A percentile compares a stretch with the other conserved stretches of the same genome.
These are phyloP conservation scores for Populus trichocarpa DNA, from an alignment of 441 rosid genomes.

Conservation along the genomic window DNA sequence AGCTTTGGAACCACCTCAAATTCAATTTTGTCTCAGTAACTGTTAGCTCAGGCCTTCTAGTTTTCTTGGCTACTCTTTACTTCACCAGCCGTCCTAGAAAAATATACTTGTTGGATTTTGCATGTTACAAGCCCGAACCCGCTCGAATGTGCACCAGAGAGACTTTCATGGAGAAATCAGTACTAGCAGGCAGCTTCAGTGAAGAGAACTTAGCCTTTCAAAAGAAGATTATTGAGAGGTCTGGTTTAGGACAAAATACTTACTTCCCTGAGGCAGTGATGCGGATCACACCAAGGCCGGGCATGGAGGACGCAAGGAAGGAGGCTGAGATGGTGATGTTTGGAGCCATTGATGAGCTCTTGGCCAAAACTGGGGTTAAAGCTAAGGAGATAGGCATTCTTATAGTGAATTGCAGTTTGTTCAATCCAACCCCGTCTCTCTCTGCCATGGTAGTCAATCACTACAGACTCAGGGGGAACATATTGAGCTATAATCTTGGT, in stretches of 20 bases:
- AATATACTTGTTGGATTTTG: constrained; percentile 72
- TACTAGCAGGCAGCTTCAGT: constrained; percentile 41
- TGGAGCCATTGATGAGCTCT: constrained; percentile 69
- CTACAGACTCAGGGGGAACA: constrained; percentile 72
- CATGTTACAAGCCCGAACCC: constrained; percentile 72
- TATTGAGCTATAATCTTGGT: constrained; percentile 72
- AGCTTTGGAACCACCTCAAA: constrained; percentile 54
- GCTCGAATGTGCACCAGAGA: constrained; percentile 56
- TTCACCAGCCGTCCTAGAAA: constrained; percentile 54
- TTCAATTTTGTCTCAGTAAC: constrained; percentile 53
- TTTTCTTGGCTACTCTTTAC: constrained; percentile 47
- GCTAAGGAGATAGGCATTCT: constrained; percentile 77
- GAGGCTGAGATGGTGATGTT: constrained; percentile 76
- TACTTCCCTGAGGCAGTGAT: constrained; percentile 70
- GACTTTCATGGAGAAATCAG: constrained; percentile 57
- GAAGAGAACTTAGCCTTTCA: constrained; percentile 70
- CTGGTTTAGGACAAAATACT: constrained; percentile 77
- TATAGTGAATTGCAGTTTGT: constrained; percentile 82
- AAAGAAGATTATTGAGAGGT: constrained; percentile 61
- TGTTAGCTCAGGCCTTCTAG: constrained; percentile 31
- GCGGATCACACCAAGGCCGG: constrained; percentile 56
- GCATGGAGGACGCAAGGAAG: constrained; percentile 70
- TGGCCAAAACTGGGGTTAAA: constrained; percentile 65
- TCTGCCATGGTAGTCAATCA: constrained; percentile 86
- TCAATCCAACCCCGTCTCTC: constrained; percentile 86